Evolutionary conservation across 2,329 filamentous ascomycete species (phyloP), one percentile per base, ranked within the genome.

Genomic region (Aspergillus melleus): DNA sequence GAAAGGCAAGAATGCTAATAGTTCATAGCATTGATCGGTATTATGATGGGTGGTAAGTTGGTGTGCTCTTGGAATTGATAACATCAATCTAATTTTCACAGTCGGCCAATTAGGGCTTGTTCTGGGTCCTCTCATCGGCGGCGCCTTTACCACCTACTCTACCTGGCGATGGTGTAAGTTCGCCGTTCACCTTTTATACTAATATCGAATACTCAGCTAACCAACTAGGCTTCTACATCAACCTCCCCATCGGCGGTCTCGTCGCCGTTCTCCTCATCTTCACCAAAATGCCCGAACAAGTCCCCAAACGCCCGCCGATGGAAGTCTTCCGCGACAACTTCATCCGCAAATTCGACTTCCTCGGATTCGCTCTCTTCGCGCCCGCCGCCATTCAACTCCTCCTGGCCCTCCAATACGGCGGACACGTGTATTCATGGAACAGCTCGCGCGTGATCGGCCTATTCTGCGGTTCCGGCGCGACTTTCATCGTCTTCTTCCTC

Each of bases 331-430:
- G 55, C 10, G 19, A 24, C n/a, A 50, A 61, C 2, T 59, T 66
- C 46, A 20, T 64, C 3, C 49, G 60, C 42, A 74, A 80, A 61
- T 74, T 86, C 50, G 84, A 86, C 65, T 69, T 83, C 10, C 49
- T 77, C 10, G 84, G 84, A 29, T 79, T 80, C 2, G 69, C 70
- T n/a, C 72, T 84, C 59, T 79, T 86, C 66, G 76, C 85, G 29
- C 81, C 84, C 1, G 78, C 80, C 42, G 77, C 86, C 50, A 70
- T 86, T 61, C 82, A 79, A 64, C 74, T 86, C 12, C 72, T 87
- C 9, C 76, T 87, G 4, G 84, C 83, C 8, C 74, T 87, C 42
- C 81, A 86, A 65, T 86, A 82, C 80, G 85, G 84, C 14, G 85
- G 85, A 9, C 74, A 79, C 44, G 70, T 79, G 24, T 81, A 83